Evolutionary conservation across 352 stramenopile species (phyloP), one percentile per base, ranked within the genome.

Genomic region (Globisporangium okanoganense): DNA sequence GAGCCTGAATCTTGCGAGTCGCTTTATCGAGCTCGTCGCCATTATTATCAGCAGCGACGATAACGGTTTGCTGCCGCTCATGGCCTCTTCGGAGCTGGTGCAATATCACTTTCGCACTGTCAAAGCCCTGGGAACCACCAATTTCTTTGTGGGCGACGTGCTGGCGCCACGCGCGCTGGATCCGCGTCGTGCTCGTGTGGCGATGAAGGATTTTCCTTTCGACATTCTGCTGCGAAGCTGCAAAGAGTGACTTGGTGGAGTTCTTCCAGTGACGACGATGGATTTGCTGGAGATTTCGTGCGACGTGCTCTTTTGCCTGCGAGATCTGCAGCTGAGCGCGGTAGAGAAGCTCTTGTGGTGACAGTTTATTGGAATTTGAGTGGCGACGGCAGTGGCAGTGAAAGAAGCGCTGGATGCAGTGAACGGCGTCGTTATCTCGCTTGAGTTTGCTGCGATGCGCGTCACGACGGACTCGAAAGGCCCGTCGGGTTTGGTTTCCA

Each of bases 1-100:
- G 57, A 4, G 71, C 69, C 60, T 92, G 82, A 43, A 90, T 87
- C 50, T 69, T 78, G 14, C 72, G 61, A 20, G 76, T 79, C 14
- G 79, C 75, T 5, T 55, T 54, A 9, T 76, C 62, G 20, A 77
- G 61, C 9, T 77, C 56, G 1, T 41, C 29, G 13, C 16, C 27
- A 55, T 43, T 43, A 7, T 18, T 43, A 16, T 22, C 40, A 2
- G 10, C 18, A 18, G 20, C 36, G 16, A 43, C 40, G 33, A 7
- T 27, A n/a, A n/a, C n/a, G 59, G 64, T 9, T 18, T 54, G 43
- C 20, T 76, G 66, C 2, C 58, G 60, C 51, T 84, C 72, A 16
- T 82, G 65, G 20, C 73, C 66, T 14, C 64, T 56, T 25, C 73
- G 63, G 9, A 77, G 63, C 45, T 85, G 73, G 20, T 85, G 69